phyloP scores from a whole-genome alignment of 192 early-diverging fungal genomes.

The Dimargaris xerosporica region DNA sequence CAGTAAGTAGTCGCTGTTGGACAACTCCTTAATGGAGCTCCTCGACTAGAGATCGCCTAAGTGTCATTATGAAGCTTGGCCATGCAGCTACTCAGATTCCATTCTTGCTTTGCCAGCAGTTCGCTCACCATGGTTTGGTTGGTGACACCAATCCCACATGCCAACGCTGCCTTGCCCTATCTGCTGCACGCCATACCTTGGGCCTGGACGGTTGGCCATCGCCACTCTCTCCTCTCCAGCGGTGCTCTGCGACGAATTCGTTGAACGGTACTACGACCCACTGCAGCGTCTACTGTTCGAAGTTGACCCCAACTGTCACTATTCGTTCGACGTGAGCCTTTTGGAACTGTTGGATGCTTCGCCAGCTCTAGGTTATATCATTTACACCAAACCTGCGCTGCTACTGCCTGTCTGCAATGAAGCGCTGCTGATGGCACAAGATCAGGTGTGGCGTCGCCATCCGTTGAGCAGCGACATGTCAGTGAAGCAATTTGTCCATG shows the following conservation, averaged over 20 bases:
- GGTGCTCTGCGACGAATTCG: background rate
- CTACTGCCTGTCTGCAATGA: background rate
- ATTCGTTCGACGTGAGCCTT: conserved; percentile 4
- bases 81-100: no score
- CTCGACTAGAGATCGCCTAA: no score
- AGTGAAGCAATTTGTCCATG: conserved; percentile 18
- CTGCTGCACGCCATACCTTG: no score
- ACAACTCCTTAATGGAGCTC: no score
- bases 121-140: no score
- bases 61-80: no score
- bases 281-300: background rate
- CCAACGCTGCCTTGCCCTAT: no score
- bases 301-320: background rate
- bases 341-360: background rate
- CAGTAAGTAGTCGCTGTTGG: no score
- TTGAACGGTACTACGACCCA: background rate
- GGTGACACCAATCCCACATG: no score
- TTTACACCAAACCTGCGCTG: background rate
- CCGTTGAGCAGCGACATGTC: conserved; percentile 12
- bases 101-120: no score
- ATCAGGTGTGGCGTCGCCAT: background rate
- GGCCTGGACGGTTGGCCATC: no score
- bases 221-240: no score
- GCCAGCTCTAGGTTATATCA: background rate
- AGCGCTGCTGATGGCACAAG: conserved; percentile 5